phyloP scores from a whole-genome alignment of 2,329 filamentous ascomycete genomes.

The Albifimbria verrucaria region DNA sequence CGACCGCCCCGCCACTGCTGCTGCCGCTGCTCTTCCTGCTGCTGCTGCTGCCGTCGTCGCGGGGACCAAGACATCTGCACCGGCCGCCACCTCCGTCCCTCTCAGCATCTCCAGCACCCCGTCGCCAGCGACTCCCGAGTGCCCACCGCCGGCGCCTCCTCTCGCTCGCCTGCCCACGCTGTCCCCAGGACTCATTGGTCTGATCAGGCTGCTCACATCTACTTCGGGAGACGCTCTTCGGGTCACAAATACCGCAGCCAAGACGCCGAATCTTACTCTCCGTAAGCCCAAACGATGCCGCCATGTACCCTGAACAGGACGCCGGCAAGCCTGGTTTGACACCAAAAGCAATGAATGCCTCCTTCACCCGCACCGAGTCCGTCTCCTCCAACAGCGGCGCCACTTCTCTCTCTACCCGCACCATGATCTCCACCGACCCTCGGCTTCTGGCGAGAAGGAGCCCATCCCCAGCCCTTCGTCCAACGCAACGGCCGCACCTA shows the following conservation, averaged over 20 bases:
- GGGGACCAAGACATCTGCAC: conserved; percentile 1
- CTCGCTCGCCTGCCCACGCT: not conserved
- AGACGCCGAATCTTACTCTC: conserved; percentile 14
- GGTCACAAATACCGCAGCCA: conserved; percentile 7
- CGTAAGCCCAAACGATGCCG: conserved; percentile 31
- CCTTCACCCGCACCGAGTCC: conserved; percentile 40
- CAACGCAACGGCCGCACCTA: conserved; percentile 79
- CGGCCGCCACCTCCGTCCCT: not conserved
- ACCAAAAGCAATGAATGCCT: conserved; percentile 30
- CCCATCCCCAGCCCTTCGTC: conserved; percentile 53
- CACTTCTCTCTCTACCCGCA: conserved; percentile 39
- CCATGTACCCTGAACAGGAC: conserved; percentile 30
- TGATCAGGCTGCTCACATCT: not conserved
- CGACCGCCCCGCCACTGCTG: not conserved
- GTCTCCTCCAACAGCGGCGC: conserved; percentile 43
- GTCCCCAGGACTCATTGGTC: not conserved
- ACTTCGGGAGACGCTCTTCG: not conserved
- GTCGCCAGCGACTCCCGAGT: not conserved
- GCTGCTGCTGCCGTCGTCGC: not conserved
- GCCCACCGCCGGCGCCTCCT: not conserved
- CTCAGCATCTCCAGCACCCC: not conserved
- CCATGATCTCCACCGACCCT: conserved; percentile 47
- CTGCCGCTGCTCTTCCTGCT: not conserved
- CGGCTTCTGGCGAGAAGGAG: conserved; percentile 39
- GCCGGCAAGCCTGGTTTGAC: conserved; percentile 23